These are phyloP conservation scores for Naganishia antarctica DNA, from an alignment of 768 basidiomycete genomes.

Conservation along the genomic window DNA sequence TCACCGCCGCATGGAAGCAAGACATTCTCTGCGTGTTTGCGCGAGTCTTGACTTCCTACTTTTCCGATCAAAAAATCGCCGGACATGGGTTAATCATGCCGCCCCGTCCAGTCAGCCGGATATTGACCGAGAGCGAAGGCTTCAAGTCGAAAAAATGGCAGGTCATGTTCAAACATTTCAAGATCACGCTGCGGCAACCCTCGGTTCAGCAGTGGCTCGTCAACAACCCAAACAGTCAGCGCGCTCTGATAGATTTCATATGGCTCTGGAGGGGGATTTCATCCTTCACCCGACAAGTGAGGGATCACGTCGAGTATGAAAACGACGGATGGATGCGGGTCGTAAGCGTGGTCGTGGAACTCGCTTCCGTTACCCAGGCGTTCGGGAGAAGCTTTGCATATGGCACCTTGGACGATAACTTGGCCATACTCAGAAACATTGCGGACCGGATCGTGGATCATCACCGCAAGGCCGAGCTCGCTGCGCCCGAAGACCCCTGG, in stretches of 20 bases:
- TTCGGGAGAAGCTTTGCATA: slow-evolving; percentile 80
- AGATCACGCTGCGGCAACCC: slow-evolving; percentile 65
- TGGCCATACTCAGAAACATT: background rate
- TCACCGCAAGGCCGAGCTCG: background rate
- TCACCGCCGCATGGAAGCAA: slow-evolving; percentile 69
- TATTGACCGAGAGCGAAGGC: slow-evolving; percentile 78
- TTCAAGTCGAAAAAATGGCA: slow-evolving; percentile 95
- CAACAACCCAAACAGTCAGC: slow-evolving; percentile 61
- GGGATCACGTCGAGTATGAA: slow-evolving; percentile 89
- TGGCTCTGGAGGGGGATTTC: slow-evolving; percentile 90
- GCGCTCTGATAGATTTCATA: slow-evolving; percentile 69
- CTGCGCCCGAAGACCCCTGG: background rate
- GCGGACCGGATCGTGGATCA: slow-evolving; percentile 10
- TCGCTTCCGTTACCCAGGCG: slow-evolving; percentile 88
- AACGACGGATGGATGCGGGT: slow-evolving; percentile 95
- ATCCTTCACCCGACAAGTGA: slow-evolving; percentile 74
- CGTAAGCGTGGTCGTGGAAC: slow-evolving; percentile 86
- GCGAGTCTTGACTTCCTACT: slow-evolving; percentile 73
- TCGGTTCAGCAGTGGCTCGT: slow-evolving; percentile 72
- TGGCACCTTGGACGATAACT: slow-evolving; percentile 46
- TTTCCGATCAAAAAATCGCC: slow-evolving; percentile 73
- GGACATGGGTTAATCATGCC: slow-evolving; percentile 55
- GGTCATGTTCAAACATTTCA: slow-evolving; percentile 68
- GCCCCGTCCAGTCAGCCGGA: slow-evolving; percentile 51
- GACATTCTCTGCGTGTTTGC: slow-evolving; percentile 65